Conservation (phyloP, 106 monocot genomes). For the Acorus gramineus region DNA sequence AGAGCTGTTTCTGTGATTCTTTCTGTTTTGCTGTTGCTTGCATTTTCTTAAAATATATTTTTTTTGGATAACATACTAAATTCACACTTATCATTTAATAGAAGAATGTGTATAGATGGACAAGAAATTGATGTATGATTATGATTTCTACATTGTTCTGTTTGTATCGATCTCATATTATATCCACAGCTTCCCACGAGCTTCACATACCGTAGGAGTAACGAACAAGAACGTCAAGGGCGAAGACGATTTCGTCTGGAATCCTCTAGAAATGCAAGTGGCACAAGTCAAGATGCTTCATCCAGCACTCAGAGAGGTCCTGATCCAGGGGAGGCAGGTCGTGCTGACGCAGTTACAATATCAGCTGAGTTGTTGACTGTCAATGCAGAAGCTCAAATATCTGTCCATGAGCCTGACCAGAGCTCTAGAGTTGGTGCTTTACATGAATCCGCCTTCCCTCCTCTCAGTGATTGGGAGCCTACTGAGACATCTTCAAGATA, state of each 20-base stretch:
- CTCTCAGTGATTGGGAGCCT: constrained; percentile 49
- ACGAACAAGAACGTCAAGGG: constrained; percentile 61
- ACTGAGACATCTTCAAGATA: constrained; percentile 46
- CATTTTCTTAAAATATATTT: background rate
- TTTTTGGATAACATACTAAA: too few species aligned
- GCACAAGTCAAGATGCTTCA: constrained; percentile 25
- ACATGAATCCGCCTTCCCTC: constrained; percentile 71
- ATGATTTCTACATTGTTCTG: background rate
- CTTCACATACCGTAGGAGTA: constrained; percentile 60
- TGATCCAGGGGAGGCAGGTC: constrained; percentile 14
- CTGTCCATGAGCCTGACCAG: constrained; percentile 7
- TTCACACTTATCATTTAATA: too few species aligned
- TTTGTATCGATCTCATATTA: too few species aligned
- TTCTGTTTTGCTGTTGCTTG: background rate
- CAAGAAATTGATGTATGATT: background rate
- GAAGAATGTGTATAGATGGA: too few species aligned
- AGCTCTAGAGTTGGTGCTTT: constrained; percentile 19
- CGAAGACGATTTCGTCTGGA: constrained; percentile 58
- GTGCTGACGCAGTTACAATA: constrained; percentile 14
- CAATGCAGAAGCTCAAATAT: constrained; percentile 15
- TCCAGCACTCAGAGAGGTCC: constrained; percentile 4
- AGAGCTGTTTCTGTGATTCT: background rate
- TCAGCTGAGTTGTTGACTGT: constrained; percentile 25
- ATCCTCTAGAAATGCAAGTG: constrained; percentile 23
- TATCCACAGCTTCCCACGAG: constrained; percentile 75